Evolutionary conservation across 2,329 filamentous ascomycete genomes (phyloP), one percentile per base, ranked within the genome.

Genomic region (Clathrospora elynae): DNA sequence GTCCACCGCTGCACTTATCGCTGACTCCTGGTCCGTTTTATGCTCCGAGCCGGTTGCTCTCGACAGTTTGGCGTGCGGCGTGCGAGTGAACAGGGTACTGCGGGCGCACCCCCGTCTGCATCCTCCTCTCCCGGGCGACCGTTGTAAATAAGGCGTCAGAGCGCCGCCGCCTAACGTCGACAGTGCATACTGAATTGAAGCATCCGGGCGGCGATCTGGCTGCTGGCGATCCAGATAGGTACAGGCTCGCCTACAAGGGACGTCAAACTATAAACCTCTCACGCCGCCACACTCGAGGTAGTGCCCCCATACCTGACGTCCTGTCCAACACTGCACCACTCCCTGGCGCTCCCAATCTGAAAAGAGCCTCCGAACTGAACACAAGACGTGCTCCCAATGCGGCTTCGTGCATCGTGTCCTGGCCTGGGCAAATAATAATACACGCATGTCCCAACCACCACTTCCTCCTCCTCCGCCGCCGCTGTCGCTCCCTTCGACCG

Each of bases 361-460:
- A 62, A 57, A 54, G 56, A 64, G 58, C 59, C 57, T 64, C 62
- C 58, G 55, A 64, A 59, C 55, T 65, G 59, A 57, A 61, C 61
- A 64, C 61, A 62, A 57, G 55, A 61, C 48, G 54, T 57, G 51
- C 54, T 60, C 67, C 67, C 57, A 64, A 71, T 71, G 66, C 65
- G 68, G 68, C 61, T 66, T 65, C 58, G 59, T 70, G 68, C 67
- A 70, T 67, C 54, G 59, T 66, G 62, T 67, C 59, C 65, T 61
- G 65, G 60, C 56, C 52, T 61, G 65, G 65, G 61, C 66, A 70
- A 66, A 62, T 68, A 67, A 70, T 65, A 69, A 70, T 62, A 66
- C 62, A 70, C 68, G 70, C 67, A 71, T 72, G 70, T 71, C 70
- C 66, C 67, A 70, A 66, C 66, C 65, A 64, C 63, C 62, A 68